Conservation (phyloP, 441 rosid genomes). For the Bruguiera hainesii region DNA sequence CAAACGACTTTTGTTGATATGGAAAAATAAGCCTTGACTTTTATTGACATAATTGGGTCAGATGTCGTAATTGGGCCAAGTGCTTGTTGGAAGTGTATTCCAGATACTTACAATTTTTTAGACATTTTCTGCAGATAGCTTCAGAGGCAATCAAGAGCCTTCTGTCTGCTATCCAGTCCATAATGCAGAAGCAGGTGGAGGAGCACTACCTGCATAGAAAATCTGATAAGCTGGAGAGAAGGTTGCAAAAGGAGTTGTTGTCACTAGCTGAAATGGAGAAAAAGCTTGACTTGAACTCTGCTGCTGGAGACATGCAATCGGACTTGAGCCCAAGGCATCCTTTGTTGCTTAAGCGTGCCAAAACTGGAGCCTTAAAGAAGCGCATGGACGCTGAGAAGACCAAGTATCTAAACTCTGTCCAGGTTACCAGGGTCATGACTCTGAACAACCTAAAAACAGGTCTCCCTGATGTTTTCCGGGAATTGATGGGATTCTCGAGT, state of each 20-base stretch:
- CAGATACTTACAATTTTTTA: neutral
- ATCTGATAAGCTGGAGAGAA: conserved; percentile 69
- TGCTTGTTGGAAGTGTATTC: neutral
- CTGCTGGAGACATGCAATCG: conserved; percentile 33
- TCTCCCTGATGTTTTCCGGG: conserved; percentile 79
- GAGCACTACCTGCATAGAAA: conserved; percentile 56
- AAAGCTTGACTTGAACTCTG: conserved; percentile 42
- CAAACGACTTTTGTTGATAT: neutral
- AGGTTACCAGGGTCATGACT: conserved; percentile 57
- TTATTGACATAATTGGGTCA: neutral
- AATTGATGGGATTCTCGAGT: conserved; percentile 56
- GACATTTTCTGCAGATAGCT: conserved; percentile 41
- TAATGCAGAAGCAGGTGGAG: conserved; percentile 60
- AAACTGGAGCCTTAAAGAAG: conserved; percentile 55
- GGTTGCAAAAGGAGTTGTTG: conserved; percentile 63
- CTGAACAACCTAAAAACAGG: conserved; percentile 65
- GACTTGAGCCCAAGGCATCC: conserved; percentile 72
- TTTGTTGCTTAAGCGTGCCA: conserved; percentile 55
- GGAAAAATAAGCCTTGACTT: neutral
- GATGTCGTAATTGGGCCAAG: neutral
- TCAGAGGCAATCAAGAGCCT: conserved; percentile 73
- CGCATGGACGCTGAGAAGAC: conserved; percentile 52
- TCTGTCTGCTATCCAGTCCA: conserved; percentile 53
- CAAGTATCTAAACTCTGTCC: conserved; percentile 46
- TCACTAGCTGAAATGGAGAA: conserved; percentile 64